Evolutionary conservation across 2,329 filamentous ascomycete species (phyloP), one percentile per base, ranked within the genome.

Genomic region (Epichloe scottii): DNA sequence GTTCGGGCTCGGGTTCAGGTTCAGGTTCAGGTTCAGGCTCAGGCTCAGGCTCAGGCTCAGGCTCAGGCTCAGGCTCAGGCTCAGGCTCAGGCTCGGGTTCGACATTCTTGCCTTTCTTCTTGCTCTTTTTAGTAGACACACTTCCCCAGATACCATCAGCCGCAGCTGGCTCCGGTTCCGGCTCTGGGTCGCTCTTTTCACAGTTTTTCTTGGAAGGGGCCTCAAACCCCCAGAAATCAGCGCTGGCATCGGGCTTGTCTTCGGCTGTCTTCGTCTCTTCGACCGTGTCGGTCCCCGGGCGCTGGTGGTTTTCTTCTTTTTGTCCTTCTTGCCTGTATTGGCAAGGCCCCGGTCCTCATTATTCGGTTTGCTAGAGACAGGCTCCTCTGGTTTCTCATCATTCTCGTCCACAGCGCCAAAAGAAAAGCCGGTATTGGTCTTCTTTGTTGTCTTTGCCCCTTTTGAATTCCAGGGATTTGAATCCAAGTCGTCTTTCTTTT

Each of bases 391-490:
- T 48, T 68, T 67, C 26, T 69, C 69, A 42, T 70, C 65, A n/a
- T 50, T 35, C 12, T 68, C 69, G 50, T 69, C 74, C 21, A 74
- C 59, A n/a, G 63, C 59, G 21, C 73, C 74, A 53, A 80, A 79
- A n/a, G 68, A 64, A 51, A 76, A 69, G 5, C 61, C 63, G 1
- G 67, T 62, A 47, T 69, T 72, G 34, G 59, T 67, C 62, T 76
- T 75, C 58, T 76, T 78, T 61, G 77, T 79, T n/a, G 74, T 61
- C 54, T 78, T 79, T 5, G 65, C 59, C 12, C 63, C 62, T 50
- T 72, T 67, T 53, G 68, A 57, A 57, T 67, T 67, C 78, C 77
- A 80, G 14, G 76, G 69, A 54, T 75, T 78, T 26, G 63, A 63
- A 17, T 71, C 71, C 15, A 65, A 59, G 12, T 71, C 66, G 42